These are phyloP conservation scores for Talinum fruticosum DNA, from an alignment of 148 eudicot genomes.

Conservation along the genomic window DNA sequence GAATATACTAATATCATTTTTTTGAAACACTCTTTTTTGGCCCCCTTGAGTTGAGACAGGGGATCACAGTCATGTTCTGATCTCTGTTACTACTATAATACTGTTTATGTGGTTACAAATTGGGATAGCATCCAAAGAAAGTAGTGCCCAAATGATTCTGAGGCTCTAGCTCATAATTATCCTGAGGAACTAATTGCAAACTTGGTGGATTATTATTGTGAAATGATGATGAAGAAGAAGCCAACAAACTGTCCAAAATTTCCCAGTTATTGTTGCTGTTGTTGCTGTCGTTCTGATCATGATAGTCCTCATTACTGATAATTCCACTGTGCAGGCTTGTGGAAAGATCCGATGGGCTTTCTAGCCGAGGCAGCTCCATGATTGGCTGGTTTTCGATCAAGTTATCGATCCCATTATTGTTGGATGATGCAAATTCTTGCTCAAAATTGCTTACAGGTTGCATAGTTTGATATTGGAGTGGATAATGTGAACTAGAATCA, in stretches of 20 bases:
- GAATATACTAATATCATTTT: background rate
- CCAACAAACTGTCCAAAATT: slow-evolving; percentile 38
- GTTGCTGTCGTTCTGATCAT: slow-evolving; percentile 22
- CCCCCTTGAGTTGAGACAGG: background rate
- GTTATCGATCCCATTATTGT: background rate
- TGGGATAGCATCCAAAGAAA: slow-evolving; percentile 49
- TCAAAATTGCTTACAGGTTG: slow-evolving; percentile 18
- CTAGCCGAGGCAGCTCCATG: slow-evolving; percentile 47
- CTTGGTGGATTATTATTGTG: slow-evolving; percentile 14
- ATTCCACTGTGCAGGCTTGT: slow-evolving; percentile 24
- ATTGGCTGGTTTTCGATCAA: slow-evolving; percentile 21
- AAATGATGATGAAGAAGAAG: slow-evolving; percentile 16
- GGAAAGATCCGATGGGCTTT: slow-evolving; percentile 53
- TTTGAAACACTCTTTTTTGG: too few species aligned
- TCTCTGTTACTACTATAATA: too few species aligned
- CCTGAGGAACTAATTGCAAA: slow-evolving; percentile 9
- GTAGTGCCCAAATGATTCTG: slow-evolving; percentile 31
- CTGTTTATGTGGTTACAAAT: slow-evolving; percentile 35
- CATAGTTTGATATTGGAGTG: too few species aligned
- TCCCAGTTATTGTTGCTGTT: slow-evolving; percentile 37
- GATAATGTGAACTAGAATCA: too few species aligned
- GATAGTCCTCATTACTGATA: background rate
- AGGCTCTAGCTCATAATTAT: slow-evolving; percentile 35
- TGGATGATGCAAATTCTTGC: slow-evolving; percentile 21
- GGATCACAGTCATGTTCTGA: too few species aligned